Base-by-base conservation (phyloP, 2,329 filamentous ascomycete species). In the Clarireedia homoeocarpa region DNA sequence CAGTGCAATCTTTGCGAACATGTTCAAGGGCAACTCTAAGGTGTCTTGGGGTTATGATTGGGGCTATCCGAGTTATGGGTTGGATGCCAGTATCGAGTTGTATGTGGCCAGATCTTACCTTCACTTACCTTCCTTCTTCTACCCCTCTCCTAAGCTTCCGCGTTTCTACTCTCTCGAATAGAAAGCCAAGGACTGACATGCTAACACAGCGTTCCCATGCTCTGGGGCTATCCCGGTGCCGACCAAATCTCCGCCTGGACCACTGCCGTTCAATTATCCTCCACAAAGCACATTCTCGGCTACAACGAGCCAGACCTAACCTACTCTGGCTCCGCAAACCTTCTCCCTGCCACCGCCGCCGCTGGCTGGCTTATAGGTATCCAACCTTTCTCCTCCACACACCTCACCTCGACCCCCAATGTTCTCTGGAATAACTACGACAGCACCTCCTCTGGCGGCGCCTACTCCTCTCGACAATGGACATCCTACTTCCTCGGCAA, bases 231-330 rank as follows among this genome's bases (percentile, higher is more conserved):
- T 52, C 64, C 63, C 15, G 58, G 66, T 17, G 70, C 71, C 14
- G 74, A 75, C 58, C 59, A 65, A 27, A 44, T 30, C 55, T 6
- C 42, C 12, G 68, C 66, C 62, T 88, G 83, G 82, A 65, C 67
- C 24, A 47, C 59, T 9, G 75, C 78, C 60, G 81, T 77, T 49
- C 77, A 80, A 58, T 76, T 85, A 57, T 62, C 69, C 53, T 83
- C 83, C 57, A 72, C 77, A 62, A 77, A 75, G 62, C 74, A 75
- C 62, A 69, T 87, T 52, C 77, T 88, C 66, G 77, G 77, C 69
- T 86, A 86, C 78, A 88, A 88, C 75, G 85, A 88, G 75, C 82
- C 82, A 44, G 85, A 88, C 69, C 77, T 78, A 59, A 64, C 64
- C n/a, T 63, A 60, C 30, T 53, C 46, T 1, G 69, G 67, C 24